Conservation (phyloP, 106 monocot genomes). For the Triglochin maritima region DNA sequence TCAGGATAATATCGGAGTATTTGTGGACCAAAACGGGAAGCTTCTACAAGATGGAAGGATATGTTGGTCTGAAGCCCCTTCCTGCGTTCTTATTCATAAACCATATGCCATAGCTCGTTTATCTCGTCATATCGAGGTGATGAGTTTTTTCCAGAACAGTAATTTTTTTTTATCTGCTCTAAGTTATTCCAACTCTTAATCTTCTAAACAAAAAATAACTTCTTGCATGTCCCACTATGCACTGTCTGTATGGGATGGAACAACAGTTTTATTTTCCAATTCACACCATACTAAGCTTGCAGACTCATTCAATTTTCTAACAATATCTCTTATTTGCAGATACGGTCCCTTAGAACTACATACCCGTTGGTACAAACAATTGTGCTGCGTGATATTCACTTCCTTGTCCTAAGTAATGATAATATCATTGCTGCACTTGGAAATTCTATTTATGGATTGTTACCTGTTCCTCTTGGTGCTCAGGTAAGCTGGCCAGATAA, state of each 20-base stretch:
- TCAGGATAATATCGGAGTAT: conserved; percentile 95
- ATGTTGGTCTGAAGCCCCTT: conserved; percentile 88
- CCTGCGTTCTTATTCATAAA: conserved; percentile 59
- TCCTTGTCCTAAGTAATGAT: conserved; percentile 59
- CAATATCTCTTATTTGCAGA: conserved; percentile 28
- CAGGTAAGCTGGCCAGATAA: conserved; percentile 40
- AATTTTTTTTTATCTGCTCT: too few species aligned
- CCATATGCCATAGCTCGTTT: conserved; percentile 82
- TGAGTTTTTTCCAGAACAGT: background rate
- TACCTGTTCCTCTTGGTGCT: conserved; percentile 90
- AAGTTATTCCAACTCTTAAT: too few species aligned
- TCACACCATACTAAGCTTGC: too few species aligned
- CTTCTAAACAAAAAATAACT: too few species aligned
- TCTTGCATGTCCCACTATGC: too few species aligned
- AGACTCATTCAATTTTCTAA: too few species aligned
- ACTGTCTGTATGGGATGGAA: too few species aligned
- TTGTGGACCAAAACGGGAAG: conserved; percentile 99
- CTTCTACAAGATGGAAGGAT: conserved; percentile 92
- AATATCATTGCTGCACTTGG: conserved; percentile 63
- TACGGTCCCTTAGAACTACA: conserved; percentile 79
- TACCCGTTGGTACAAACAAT: conserved; percentile 87
- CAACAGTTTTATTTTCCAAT: too few species aligned
- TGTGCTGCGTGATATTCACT: conserved; percentile 70
- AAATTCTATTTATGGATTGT: conserved; percentile 69
- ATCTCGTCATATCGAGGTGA: conserved; percentile 69